Evolutionary conservation across 768 basidiomycete genomes (phyloP), one percentile per base, ranked within the genome.

Genomic region (Termitomyces eurrhizus): DNA sequence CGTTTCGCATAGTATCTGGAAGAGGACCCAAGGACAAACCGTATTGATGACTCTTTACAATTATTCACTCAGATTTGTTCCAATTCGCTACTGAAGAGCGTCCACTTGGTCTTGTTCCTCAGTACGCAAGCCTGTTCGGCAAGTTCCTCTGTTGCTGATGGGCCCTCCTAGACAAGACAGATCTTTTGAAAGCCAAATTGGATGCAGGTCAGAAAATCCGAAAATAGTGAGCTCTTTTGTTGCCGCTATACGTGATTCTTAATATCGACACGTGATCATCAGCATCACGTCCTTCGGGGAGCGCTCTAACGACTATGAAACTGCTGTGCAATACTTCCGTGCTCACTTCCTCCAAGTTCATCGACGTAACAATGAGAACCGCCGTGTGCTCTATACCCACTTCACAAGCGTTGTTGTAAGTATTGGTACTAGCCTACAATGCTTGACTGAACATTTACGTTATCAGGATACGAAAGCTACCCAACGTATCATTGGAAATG

Each of bases 21-120:
- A 69, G 92, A 94, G 76, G 92, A 94, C 68, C 88, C 89, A 33
- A 82, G 88, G 59, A 89, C 88, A 44, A 94, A 94, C 66, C 79
- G 92, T 52, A 91, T 94, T 36, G 90, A 93, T 63, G 92, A 94
- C 70, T 93, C 92, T 0, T 74, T 94, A n/a, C 92, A 92, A 73
- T 77, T 93, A 26, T 94, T 92, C 72, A 92, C 90, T 5, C 83
- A 91, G 66, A 91, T 93, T 12, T 93, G 91, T 68, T 87, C 89
- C 37, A 93, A 93, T 69, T 80, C 83, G 37, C 80, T 93, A 54
- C 76, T 94, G 54, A 92, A 91, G 70, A 87, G 81, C 42, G 88
- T 85, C 29, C 80, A 83, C 67, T 67, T 84, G 26, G 80, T 85
- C 16, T 72, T 86, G 51, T 87, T 86, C 73, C 74, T 85, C 9